phyloP scores from a whole-genome alignment of 805 yeast genomes.

The Yarrowia sp. region DNA sequence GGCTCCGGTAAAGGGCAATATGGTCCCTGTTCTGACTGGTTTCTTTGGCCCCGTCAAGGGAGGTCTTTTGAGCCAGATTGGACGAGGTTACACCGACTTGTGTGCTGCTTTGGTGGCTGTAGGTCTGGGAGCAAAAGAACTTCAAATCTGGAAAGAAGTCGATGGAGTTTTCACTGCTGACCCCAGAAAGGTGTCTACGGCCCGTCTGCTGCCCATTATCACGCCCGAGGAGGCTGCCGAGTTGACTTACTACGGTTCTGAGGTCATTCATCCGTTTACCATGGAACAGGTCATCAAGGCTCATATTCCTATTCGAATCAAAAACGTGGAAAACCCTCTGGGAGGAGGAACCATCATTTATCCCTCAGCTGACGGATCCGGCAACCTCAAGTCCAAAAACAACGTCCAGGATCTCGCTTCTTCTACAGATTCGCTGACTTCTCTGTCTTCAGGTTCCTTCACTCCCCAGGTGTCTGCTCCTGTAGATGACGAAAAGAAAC shows the following conservation, averaged over 20 bases:
- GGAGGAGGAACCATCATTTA: conserved; percentile 92
- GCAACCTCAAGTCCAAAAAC: conserved; percentile 10
- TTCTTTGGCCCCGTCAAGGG: conserved; percentile 96
- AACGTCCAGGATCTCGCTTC: conserved; percentile 4
- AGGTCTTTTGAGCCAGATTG: conserved; percentile 86
- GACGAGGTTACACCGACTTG: conserved; percentile 95
- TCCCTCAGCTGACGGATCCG: conserved; percentile 49
- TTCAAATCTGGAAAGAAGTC: conserved; percentile 98
- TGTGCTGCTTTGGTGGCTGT: conserved; percentile 97
- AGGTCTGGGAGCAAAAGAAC: conserved; percentile 85
- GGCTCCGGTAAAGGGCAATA: conserved; percentile 32
- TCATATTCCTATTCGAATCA: conserved; percentile 92
- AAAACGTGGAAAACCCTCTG: conserved; percentile 90
- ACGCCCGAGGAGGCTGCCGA: conserved; percentile 99
- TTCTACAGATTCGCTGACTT: conserved; percentile 15
- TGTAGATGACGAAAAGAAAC: conserved; percentile 31
- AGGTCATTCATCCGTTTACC: conserved; percentile 95
- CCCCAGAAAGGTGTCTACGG: conserved; percentile 90
- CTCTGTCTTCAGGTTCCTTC: conserved; percentile 9
- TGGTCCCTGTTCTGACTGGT: conserved; percentile 91
- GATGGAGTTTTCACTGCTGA: conserved; percentile 99
- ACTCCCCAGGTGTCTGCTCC: conserved; percentile 22
- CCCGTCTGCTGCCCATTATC: conserved; percentile 77
- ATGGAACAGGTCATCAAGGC: conserved; percentile 99
- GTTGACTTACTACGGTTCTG: conserved; percentile 94